Percentiles rank a stretch among this genome's conserved stretches.
Conservation (phyloP, 2,329 filamentous ascomycete species). For the Cryphonectria parasitica region DNA sequence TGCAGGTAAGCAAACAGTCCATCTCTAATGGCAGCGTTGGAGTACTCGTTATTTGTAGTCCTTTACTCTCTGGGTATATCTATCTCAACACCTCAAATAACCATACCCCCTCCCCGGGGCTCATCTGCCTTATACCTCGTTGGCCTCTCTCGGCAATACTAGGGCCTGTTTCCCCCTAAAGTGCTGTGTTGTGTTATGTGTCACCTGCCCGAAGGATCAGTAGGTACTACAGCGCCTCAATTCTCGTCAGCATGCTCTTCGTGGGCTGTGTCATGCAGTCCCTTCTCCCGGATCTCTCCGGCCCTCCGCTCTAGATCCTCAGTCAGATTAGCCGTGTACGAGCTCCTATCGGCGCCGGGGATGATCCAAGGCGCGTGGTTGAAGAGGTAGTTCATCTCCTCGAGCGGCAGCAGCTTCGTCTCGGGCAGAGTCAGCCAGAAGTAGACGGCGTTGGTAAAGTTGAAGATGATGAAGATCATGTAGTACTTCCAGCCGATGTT, state of each 20-base stretch:
- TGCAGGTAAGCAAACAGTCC: not conserved
- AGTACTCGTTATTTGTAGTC: not conserved
- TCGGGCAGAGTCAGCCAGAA: slow-evolving; percentile 69
- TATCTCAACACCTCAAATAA: not conserved
- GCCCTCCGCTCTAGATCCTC: slow-evolving; percentile 62
- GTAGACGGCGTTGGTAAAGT: slow-evolving; percentile 48
- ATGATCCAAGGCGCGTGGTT: slow-evolving; percentile 64
- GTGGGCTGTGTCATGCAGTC: slow-evolving; percentile 21
- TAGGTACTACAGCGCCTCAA: not conserved
- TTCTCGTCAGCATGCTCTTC: slow-evolving; percentile 18
- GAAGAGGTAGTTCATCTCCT: slow-evolving; percentile 69
- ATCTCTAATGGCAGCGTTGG: not conserved
- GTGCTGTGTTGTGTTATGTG: not conserved
- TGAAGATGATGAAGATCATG: slow-evolving; percentile 61
- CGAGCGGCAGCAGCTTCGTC: slow-evolving; percentile 63
- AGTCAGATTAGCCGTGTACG: slow-evolving; percentile 48
- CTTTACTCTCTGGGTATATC: not conserved
- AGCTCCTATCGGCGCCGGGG: slow-evolving; percentile 55
- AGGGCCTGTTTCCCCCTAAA: not conserved
- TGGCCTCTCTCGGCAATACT: not conserved
- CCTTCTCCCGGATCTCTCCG: slow-evolving; percentile 59
- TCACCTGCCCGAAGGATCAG: not conserved
- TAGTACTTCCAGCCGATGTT: slow-evolving; percentile 52
- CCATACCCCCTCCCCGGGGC: not conserved
- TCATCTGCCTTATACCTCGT: not conserved